A percentile compares a stretch with the other conserved stretches of the same genome.
Conservation (phyloP, 2,329 filamentous ascomycete species). For the Aspergillus sergii region DNA sequence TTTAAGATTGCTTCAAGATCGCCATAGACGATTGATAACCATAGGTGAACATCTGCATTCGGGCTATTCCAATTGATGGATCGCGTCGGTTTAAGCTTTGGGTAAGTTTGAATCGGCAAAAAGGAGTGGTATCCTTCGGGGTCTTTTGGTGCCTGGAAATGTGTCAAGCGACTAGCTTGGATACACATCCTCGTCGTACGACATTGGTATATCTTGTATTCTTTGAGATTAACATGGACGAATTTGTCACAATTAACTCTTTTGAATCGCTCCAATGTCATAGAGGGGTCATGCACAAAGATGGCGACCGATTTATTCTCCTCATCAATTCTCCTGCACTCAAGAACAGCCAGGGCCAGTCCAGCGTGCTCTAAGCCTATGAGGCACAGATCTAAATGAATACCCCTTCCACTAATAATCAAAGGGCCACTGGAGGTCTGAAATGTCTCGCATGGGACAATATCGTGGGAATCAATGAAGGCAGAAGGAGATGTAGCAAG, state of each 20-base stretch:
- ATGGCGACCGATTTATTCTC: not conserved
- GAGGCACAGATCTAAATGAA: not conserved
- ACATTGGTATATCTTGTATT: rapidly evolving
- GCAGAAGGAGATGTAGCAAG: not conserved
- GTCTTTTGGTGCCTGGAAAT: rapidly evolving
- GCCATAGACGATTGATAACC: not conserved
- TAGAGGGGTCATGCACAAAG: not conserved
- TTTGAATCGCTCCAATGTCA: not conserved
- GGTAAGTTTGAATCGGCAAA: not conserved
- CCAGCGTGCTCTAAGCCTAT: not conserved
- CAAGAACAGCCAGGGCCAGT: not conserved
- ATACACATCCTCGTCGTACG: not conserved
- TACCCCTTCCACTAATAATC: not conserved
- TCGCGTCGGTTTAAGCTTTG: rapidly evolving
- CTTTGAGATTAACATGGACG: not conserved
- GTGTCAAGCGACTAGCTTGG: not conserved
- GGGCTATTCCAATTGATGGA: not conserved
- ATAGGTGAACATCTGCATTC: rapidly evolving
- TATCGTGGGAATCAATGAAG: not conserved
- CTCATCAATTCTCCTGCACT: not conserved
- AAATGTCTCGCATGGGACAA: not conserved
- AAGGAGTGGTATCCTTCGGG: not conserved
- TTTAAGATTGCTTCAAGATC: not conserved
- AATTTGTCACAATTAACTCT: not conserved
- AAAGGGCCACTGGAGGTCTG: not conserved